Evolutionary conservation across 2,329 filamentous ascomycete genomes (phyloP).

Genomic region (Davidsoniella australis): DNA sequence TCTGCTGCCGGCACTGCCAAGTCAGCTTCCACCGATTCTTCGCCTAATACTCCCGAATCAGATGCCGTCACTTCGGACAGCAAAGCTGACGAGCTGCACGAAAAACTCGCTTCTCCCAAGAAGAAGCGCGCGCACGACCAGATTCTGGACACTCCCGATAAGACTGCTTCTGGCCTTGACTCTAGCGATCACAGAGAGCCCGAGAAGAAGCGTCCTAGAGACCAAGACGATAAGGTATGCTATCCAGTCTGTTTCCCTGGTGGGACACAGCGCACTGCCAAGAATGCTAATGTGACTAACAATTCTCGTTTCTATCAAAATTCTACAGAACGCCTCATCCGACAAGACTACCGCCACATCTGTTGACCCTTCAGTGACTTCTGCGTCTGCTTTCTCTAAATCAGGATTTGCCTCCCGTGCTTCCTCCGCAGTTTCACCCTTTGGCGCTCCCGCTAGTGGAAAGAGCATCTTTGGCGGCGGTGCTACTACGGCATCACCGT

Average conservation of each 20-base stretch:
- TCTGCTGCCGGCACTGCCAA: conserved; percentile 13
- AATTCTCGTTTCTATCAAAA: neutral
- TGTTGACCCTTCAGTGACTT: conserved; percentile 24
- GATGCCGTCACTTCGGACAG: conserved; percentile 20
- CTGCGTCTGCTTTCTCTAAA: conserved; percentile 45
- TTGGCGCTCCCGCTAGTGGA: conserved; percentile 32
- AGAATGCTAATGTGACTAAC: neutral
- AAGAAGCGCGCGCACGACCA: conserved; percentile 48
- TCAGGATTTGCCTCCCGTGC: conserved; percentile 54
- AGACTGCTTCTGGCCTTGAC: conserved; percentile 26
- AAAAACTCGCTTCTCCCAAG: conserved; percentile 42
- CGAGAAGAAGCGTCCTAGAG: conserved; percentile 47
- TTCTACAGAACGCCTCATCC: conserved; percentile 11
- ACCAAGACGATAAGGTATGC: conserved; percentile 25
- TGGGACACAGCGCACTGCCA: neutral
- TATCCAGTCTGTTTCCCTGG: neutral
- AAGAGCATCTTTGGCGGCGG: conserved; percentile 18
- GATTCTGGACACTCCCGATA: conserved; percentile 29
- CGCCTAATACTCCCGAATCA: conserved; percentile 21
- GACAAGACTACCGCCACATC: conserved; percentile 17
- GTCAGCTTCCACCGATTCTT: conserved; percentile 16
- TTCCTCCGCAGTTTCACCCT: conserved; percentile 43
- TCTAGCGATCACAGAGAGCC: conserved; percentile 30
- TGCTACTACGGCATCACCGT: conserved; percentile 17
- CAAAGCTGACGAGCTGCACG: conserved; percentile 24